phyloP scores from a whole-genome alignment of 768 basidiomycete genomes.

The Dendrothele bispora region DNA sequence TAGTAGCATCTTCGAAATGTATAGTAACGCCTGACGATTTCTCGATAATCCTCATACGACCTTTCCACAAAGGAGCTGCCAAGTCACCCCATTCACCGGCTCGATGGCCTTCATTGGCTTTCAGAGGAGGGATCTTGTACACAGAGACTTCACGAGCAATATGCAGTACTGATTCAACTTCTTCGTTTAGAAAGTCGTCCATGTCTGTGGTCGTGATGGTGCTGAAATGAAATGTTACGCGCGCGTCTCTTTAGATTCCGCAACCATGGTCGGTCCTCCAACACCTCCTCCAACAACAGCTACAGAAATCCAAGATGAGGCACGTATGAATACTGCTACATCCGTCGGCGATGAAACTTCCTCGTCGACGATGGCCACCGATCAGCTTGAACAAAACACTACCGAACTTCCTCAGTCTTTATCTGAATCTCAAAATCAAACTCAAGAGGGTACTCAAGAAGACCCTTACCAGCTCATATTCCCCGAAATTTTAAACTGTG shows the following conservation, averaged over 20 bases:
- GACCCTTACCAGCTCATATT: slow-evolving; percentile 48
- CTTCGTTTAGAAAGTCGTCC: slow-evolving; percentile 61
- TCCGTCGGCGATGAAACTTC: slow-evolving; percentile 7
- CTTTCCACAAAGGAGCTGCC: slow-evolving; percentile 85
- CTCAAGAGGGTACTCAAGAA: slow-evolving; percentile 7
- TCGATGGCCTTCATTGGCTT: slow-evolving; percentile 84
- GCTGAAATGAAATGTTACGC: background rate
- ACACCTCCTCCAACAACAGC: slow-evolving; percentile 64
- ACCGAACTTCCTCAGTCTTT: background rate
- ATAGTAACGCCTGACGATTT: slow-evolving; percentile 65
- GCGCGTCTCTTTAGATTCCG: background rate
- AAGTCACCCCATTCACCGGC: slow-evolving; percentile 94
- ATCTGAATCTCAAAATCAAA: slow-evolving; percentile 17
- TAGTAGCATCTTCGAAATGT: slow-evolving; percentile 77
- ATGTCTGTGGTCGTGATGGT: slow-evolving; percentile 31
- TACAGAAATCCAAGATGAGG: slow-evolving; percentile 56
- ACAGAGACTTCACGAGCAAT: slow-evolving; percentile 92
- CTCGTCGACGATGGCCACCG: slow-evolving; percentile 9
- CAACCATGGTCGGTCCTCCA: slow-evolving; percentile 54
- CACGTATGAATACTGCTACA: slow-evolving; percentile 24
- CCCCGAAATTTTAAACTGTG: slow-evolving; percentile 43
- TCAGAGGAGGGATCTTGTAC: slow-evolving; percentile 88
- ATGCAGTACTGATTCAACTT: slow-evolving; percentile 88
- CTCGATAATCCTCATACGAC: slow-evolving; percentile 83
- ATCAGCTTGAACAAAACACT: background rate